Base-by-base conservation (phyloP, 2,329 filamentous ascomycete species). In the Aspergillus thermomutatus region DNA sequence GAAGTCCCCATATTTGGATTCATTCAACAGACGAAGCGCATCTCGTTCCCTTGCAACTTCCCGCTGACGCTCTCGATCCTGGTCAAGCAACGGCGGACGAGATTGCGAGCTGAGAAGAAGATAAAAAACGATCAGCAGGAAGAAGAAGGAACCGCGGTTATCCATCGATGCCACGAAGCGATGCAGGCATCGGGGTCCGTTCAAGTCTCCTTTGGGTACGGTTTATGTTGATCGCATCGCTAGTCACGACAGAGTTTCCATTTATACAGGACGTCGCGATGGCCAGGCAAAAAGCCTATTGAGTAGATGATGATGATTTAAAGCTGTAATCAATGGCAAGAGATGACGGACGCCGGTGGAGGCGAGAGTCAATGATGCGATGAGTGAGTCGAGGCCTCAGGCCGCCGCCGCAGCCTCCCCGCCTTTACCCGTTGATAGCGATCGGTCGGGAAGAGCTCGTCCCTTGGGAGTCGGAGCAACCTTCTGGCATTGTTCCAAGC, bases 1-100 rank as follows among this genome's bases (percentile, higher is more conserved):
- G 41, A 86, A 79, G 53, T 83, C 79, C 37, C 80, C 82, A 71
- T 82, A 83, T 4, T 70, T 71, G 7, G 81, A 80, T 55, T 75
- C 77, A 51, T 79, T 79, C 40, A 83, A 64, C n/a, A 81, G 67
- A 14, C 73, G 72, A 21, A 85, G 74, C 54, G 79, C 78, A 60
- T 76, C 72, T 63, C 78, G 77, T 70, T 86, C 82, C 59, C 79
- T 75, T 19, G 73, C 72, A 54, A 84, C 72, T 55, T 80, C 75
- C 60, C 80, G 75, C 56, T 82, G 77, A 52, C 77, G 71, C 57
- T 77, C 74, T n/a, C 71, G 72, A 58, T 75, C 72, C 53, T 77
- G 73, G 50, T 74, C 69, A 51, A 75, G 67, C 55, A 73, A 63
- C 14, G 70, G 74, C 26, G 73, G 66, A 60, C 73, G 77, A 28